Conservation (phyloP, 768 basidiomycete species). For the Tulasnella sp. region DNA sequence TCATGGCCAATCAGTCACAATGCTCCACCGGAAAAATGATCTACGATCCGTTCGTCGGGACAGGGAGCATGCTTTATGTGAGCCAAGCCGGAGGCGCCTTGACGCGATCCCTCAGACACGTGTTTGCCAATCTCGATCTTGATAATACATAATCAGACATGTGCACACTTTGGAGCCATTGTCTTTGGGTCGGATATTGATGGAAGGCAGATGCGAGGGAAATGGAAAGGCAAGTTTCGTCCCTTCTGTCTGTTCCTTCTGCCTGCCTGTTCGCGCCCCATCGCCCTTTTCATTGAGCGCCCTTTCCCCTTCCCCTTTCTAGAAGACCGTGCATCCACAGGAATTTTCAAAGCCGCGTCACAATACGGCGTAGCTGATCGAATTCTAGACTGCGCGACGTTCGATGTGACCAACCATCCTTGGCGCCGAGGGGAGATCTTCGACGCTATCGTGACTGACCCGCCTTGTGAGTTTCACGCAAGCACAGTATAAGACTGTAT, state of each 20-base stretch:
- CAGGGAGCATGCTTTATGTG: slow-evolving; percentile 85
- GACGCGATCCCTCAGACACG: not conserved
- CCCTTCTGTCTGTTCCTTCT: no score
- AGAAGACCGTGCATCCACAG: slow-evolving; percentile 36
- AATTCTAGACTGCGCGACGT: slow-evolving; percentile 78
- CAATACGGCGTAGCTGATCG: slow-evolving; percentile 70
- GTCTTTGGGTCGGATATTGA: slow-evolving; percentile 94
- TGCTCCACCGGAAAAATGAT: slow-evolving; percentile 80
- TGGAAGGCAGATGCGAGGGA: slow-evolving; percentile 93
- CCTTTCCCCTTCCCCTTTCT: slow-evolving; percentile 20
- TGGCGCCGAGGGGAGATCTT: slow-evolving; percentile 84
- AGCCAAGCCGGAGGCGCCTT: slow-evolving; percentile 20
- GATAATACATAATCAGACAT: slow-evolving; percentile 41
- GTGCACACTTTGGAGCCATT: slow-evolving; percentile 76
- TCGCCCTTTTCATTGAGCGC: no score
- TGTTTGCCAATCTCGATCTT: not conserved
- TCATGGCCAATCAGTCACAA: slow-evolving; percentile 96
- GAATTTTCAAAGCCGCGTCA: slow-evolving; percentile 64
- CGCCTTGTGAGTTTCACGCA: slow-evolving; percentile 56
- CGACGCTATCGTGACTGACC: slow-evolving; percentile 91
- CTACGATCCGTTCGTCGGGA: slow-evolving; percentile 94
- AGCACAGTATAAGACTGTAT: not conserved
- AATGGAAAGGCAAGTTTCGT: slow-evolving; percentile 46
- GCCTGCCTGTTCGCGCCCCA: no score
- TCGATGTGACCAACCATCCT: slow-evolving; percentile 84